These are phyloP conservation scores for Saturnispora quitensis DNA, from an alignment of 805 yeast genomes.

Conservation along the genomic window DNA sequence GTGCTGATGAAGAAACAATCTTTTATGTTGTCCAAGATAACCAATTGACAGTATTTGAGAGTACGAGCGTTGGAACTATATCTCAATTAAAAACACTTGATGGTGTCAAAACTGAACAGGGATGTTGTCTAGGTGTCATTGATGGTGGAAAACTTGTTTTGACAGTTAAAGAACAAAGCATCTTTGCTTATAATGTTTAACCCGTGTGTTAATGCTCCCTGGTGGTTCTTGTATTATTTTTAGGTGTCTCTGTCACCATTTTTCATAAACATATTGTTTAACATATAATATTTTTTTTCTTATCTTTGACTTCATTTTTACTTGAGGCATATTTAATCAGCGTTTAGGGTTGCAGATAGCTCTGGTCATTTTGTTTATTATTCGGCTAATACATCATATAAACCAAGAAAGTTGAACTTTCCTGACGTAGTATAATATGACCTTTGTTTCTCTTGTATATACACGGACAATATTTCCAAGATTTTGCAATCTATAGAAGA, in stretches of 20 bases:
- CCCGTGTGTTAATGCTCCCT: background rate
- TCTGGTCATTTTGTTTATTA: too few relatives aligned
- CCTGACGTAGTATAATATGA: too few relatives aligned
- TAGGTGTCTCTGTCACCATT: background rate
- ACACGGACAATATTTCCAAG: too few relatives aligned
- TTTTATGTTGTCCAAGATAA: constrained; percentile 12
- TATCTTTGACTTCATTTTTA: too few relatives aligned
- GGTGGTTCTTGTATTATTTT: background rate
- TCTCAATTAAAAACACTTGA: constrained; percentile 12
- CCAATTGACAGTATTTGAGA: constrained; percentile 13
- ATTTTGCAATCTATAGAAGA: too few relatives aligned
- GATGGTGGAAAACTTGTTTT: constrained; percentile 12
- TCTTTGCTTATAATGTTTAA: constrained; percentile 11
- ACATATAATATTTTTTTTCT: too few relatives aligned
- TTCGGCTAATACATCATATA: too few relatives aligned
- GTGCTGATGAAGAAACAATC: constrained; percentile 16
- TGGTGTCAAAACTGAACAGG: constrained; percentile 4
- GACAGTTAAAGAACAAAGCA: constrained; percentile 13
- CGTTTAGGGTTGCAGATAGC: too few relatives aligned
- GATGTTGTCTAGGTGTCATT: constrained; percentile 19
- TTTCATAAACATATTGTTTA: background rate
- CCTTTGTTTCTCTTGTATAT: too few relatives aligned
- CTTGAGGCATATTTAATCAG: too few relatives aligned
- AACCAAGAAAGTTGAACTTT: too few relatives aligned
- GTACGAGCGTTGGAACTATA: constrained; percentile 17